Evolutionary conservation across 2,329 filamentous ascomycete genomes (phyloP), one percentile per base, ranked within the genome.

Genomic region (Ampelomyces quisqualis): DNA sequence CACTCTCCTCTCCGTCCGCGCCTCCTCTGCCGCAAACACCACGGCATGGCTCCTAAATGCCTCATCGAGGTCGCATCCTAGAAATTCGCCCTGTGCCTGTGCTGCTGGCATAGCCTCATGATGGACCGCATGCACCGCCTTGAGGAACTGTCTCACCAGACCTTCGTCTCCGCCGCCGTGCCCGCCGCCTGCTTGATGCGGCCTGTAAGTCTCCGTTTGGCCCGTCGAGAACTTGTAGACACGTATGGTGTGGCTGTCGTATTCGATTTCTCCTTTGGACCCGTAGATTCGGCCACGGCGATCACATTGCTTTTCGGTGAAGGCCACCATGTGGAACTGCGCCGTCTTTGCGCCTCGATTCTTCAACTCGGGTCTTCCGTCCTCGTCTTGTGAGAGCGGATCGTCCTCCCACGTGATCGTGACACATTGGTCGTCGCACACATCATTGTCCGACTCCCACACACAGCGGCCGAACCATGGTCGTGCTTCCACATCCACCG

Each of bases 21-120:
- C 89, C 57, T 95, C 86, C 70, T 97, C 93, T 0, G 91, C 93
- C 17, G 89, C 90, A 73, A 96, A 98, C 0, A 96, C 91, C 70
- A 93, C 80, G 2, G 87, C 90, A 70, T 97, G 93, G 60, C 89
- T 95, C 34, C 86, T 77, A n/a, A 97, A 77, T 1, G 86, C 81
- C 61, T 97, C 93, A 41, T 95, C 88, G 6, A 95, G 71, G 9
- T 85, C 86, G 68, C 88, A 95, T 0, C 89, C 90, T 18, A 97
- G 75, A 62, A 84, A 81, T 58, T 82, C 74, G 42, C 76, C 75
- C 75, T 97, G 91, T 2, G 90, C 90, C 47, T 78, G 77, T 27
- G 77, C 72, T 1, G 86, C 84, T 19, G 73, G 69, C 80, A 84
- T 81, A 0, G 76, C 79, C 44, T 81, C 75, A 47, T 83, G 85